Base-by-base conservation (phyloP, 352 stramenopile genomes). In the Elongisporangium anandrum region DNA sequence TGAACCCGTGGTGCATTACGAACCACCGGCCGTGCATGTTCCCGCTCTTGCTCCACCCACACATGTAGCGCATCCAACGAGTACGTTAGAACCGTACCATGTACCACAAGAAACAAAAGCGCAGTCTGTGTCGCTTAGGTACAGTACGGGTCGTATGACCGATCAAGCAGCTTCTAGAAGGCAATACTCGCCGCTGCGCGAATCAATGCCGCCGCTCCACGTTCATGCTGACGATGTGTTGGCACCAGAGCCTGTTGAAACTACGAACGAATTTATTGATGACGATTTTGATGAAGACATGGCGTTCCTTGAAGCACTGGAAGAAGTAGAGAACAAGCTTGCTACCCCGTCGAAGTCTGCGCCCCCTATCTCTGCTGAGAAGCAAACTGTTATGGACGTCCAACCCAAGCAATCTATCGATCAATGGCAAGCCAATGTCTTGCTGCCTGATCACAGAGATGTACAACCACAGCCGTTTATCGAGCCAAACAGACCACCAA, bases 271-370 rank as follows among this genome's bases (percentile, higher is more conserved):
- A 45, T 89, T 87, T 49, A 88, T 89, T 55, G 63, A 64, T 21
- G 76, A 92, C 48, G 78, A 88, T 38, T 60, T 73, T 26, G 74
- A 88, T 24, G 79, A 92, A 65, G 82, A 92, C 54, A 52, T 85
- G 26, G 67, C 76, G 16, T 92, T 90, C 65, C 63, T 85, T 19
- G 58, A 83, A 60, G 82, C 79, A 0, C 70, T 92, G 23, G 82
- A 92, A 54, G 70, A 87, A 45, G 77, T 86, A 9, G 82, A 92
- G 55, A 70, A 56, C 22, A 80, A 75, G 29, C 61, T 92, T 47
- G 47, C 55, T 45, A 69, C 56, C 3, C 55, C 67, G 22, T 59
- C 69, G n/a, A 77, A 77, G 50, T 17, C 45, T n/a, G 26, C 56
- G 51, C 19, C 20, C 22, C 10, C 48, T 50, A 17, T 38, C 8